Conservation (phyloP, 192 early-diverging fungal genomes). For the Coemansia sp. region DNA sequence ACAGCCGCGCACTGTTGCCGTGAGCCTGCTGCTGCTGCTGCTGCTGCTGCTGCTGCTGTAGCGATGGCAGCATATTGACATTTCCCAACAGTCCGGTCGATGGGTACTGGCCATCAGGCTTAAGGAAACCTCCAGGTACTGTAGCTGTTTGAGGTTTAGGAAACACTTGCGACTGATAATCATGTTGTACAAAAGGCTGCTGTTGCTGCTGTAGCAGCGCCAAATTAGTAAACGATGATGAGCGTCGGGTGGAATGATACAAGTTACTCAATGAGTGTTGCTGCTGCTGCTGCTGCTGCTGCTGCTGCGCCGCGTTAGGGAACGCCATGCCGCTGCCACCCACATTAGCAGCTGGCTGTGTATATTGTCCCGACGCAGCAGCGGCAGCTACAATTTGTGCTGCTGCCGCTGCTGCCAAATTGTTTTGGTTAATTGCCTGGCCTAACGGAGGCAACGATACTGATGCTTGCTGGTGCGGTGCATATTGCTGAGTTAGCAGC, state of each 20-base stretch:
- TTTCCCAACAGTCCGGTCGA: conserved; percentile 5
- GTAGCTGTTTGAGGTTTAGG: conserved; percentile 15
- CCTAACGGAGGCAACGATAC: conserved; percentile 29
- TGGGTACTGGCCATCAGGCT: too few relatives aligned
- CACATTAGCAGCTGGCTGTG: conserved; percentile 14
- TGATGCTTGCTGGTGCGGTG: conserved; percentile 26
- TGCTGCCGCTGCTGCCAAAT: conserved; percentile 23
- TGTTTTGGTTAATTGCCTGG: conserved; percentile 43
- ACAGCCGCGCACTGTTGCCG: neutral
- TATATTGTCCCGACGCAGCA: conserved; percentile 24
- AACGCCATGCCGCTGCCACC: conserved; percentile 10
- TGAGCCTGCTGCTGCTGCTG: conserved; percentile 30
- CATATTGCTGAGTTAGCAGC: conserved; percentile 44
- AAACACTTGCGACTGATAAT: conserved; percentile 6
- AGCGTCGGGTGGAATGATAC: conserved; percentile 19
- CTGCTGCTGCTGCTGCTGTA: conserved; percentile 15
- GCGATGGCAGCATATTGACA: neutral
- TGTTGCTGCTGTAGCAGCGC: conserved; percentile 21
- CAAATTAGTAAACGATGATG: conserved; percentile 41
- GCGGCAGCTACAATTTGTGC: conserved; percentile 21
- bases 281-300: conserved; percentile 15
- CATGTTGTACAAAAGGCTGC: conserved; percentile 5
- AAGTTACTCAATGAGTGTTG: conserved; percentile 14
- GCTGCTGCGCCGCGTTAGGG: conserved; percentile 1
- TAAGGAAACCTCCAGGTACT: too few relatives aligned